phyloP scores from a whole-genome alignment of 768 basidiomycete genomes.

The Suillus lakei region DNA sequence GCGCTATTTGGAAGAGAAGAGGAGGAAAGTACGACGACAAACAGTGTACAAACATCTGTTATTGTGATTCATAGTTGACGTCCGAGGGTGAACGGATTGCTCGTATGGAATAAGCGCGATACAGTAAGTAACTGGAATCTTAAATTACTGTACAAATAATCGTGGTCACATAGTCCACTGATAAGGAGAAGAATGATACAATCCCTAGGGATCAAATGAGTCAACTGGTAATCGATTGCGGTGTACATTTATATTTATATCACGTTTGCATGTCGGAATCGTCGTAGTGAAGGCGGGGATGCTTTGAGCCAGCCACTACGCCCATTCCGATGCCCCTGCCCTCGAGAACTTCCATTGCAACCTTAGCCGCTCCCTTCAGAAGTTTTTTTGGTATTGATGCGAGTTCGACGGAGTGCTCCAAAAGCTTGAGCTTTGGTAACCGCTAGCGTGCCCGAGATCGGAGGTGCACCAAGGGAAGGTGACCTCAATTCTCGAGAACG shows the following conservation, averaged over 20 bases:
- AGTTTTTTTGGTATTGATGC: conserved; percentile 72
- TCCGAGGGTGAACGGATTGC: no score
- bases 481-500: conserved; percentile 52
- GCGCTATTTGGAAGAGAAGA: no score
- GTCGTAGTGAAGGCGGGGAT: conserved; percentile 55
- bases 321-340: conserved; percentile 73
- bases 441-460: conserved; percentile 80
- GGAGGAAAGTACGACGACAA: no score
- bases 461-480: conserved; percentile 50
- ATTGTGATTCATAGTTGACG: no score
- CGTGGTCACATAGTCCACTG: conserved; percentile 24
- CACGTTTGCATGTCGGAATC: conserved; percentile 49
- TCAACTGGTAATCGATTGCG: conserved; percentile 3
- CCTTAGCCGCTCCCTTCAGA: conserved; percentile 73
- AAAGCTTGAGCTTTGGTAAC: conserved; percentile 93
- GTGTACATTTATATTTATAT: conserved; percentile 23
- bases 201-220: conserved; percentile 9
- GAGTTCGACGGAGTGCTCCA: conserved; percentile 80
- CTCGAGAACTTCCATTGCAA: conserved; percentile 82
- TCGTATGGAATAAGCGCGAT: conserved; percentile 37
- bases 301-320: conserved; percentile 40
- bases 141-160: conserved; percentile 29
- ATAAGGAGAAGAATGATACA: conserved; percentile 7
- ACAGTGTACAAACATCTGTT: no score
- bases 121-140: conserved; percentile 33